Conservation (phyloP, 1,284 basidiomycete species). For the Naganishia albida region DNA sequence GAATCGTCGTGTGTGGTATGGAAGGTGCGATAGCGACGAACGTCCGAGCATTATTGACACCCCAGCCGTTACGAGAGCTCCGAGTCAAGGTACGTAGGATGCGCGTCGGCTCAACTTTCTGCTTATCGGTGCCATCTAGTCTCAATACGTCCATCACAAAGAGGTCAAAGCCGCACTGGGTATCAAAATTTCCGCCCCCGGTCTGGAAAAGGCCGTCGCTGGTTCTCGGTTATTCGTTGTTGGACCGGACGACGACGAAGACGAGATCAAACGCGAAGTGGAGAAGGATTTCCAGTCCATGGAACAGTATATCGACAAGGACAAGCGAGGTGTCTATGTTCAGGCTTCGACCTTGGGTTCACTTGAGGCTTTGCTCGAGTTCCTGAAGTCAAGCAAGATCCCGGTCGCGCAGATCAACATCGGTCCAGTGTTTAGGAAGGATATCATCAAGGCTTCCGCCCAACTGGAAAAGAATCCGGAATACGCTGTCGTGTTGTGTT, state of each 20-base stretch:
- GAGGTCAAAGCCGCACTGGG: slow-evolving; percentile 97
- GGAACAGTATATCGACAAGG: slow-evolving; percentile 89
- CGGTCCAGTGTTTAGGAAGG: slow-evolving; percentile 94
- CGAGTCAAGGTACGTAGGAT: slow-evolving; percentile 77
- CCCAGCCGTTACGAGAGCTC: slow-evolving; percentile 92
- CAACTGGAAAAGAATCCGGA: slow-evolving; percentile 98
- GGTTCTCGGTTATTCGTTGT: slow-evolving; percentile 91
- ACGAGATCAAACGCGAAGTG: slow-evolving; percentile 89
- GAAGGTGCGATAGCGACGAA: slow-evolving; percentile 98
- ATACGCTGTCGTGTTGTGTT: slow-evolving; percentile 91
- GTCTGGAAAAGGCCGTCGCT: slow-evolving; percentile 98
- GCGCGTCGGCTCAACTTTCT: neutral
- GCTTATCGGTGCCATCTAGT: slow-evolving; percentile 58
- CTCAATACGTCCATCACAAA: slow-evolving; percentile 96
- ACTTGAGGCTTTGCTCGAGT: slow-evolving; percentile 93
- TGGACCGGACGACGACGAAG: slow-evolving; percentile 93
- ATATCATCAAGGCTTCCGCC: slow-evolving; percentile 86
- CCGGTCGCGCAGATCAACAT: slow-evolving; percentile 98
- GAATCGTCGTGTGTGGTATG: slow-evolving; percentile 93
- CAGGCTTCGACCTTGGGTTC: slow-evolving; percentile 98
- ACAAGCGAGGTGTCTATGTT: slow-evolving; percentile 93
- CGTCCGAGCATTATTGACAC: slow-evolving; percentile 89
- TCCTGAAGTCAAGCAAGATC: slow-evolving; percentile 93
- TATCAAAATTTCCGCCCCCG: slow-evolving; percentile 93
- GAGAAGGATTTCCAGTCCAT: slow-evolving; percentile 94